Evolutionary conservation across 768 basidiomycete species (phyloP), one percentile per base, ranked within the genome.

Genomic region (Rhizopogon rudus): DNA sequence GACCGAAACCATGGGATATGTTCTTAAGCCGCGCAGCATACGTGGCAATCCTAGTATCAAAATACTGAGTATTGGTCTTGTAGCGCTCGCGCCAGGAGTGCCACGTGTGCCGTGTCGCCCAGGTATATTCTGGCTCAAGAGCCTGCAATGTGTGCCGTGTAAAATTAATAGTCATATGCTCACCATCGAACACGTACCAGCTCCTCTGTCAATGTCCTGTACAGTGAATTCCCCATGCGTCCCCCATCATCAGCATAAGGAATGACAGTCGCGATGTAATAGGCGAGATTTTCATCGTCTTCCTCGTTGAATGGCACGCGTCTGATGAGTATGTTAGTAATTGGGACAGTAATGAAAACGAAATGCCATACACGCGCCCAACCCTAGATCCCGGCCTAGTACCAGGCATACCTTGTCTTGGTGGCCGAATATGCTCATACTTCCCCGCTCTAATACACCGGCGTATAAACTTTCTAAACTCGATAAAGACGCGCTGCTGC

Each of bases 51-150:
- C 61, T 59, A n/a, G 3, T 44, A 55, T 86, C 73, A 59, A 82
- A 81, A 6, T 55, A 29, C 0, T 8, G 55, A 16, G 70, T 46
- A 53, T 84, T 73, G 51, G 71, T 81, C 60, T 65, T 73, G 64
- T 87, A 87, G 25, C 78, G 75, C 41, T 85, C 78, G 13, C 84
- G 77, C 86, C 86, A 87, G 14, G 83, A 83, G 35, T 75, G 74
- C 79, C 76, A 80, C 12, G 83, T 50, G 61, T 86, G 86, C 3
- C 67, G 69, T 17, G 54, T 59, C 16, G 75, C 71, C 72, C 72
- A 73, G 1, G 16, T 55, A 60, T 61, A 73, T 60, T 77, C 76
- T 55, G 71, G 77, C 75, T 69, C 73, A 67, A 14, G 61, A 61
- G 5, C 67, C 68, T 54, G 12, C 53, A 55, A 48, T 42, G 12